These are phyloP conservation scores for Neofusicoccum sp. DNA, from an alignment of 2,329 filamentous ascomycete genomes.

Conservation along the genomic window DNA sequence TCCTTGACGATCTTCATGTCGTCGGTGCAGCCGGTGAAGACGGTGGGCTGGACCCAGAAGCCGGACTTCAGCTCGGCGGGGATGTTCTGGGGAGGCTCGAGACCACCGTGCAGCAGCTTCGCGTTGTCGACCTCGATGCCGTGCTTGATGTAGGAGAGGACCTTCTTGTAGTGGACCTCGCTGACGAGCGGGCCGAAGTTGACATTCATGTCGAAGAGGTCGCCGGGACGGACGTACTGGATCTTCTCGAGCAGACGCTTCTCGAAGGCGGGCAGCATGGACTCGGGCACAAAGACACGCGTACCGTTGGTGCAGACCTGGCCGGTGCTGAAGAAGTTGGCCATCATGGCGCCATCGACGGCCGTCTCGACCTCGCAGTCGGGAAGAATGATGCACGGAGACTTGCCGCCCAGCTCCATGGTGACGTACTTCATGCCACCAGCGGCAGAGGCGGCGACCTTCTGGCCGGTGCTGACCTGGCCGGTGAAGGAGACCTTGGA, in stretches of 20 bases:
- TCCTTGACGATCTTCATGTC: slow-evolving; percentile 77
- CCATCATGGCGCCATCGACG: slow-evolving; percentile 90
- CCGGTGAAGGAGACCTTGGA: slow-evolving; percentile 91
- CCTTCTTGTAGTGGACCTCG: slow-evolving; percentile 73
- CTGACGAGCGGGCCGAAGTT: slow-evolving; percentile 87
- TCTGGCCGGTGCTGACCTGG: slow-evolving; percentile 80
- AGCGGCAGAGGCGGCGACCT: slow-evolving; percentile 75
- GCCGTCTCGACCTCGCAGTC: slow-evolving; percentile 78
- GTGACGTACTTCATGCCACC: slow-evolving; percentile 87
- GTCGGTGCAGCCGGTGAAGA: slow-evolving; percentile 86
- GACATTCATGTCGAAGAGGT: slow-evolving; percentile 70
- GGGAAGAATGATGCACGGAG: slow-evolving; percentile 75
- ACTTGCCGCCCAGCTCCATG: slow-evolving; percentile 90
- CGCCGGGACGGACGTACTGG: slow-evolving; percentile 68
- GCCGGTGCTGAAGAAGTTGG: slow-evolving; percentile 88
- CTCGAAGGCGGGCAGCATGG: slow-evolving; percentile 70
- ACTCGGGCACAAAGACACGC: slow-evolving; percentile 75
- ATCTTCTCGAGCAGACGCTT: slow-evolving; percentile 70
- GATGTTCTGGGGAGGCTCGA: slow-evolving; percentile 52
- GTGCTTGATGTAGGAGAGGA: slow-evolving; percentile 73
- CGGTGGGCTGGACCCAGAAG: slow-evolving; percentile 82
- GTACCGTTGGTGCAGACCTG: slow-evolving; percentile 95
- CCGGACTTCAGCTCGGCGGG: slow-evolving; percentile 59
- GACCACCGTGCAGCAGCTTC: slow-evolving; percentile 72
- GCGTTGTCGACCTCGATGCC: slow-evolving; percentile 75